These are phyloP conservation scores for Aspergillus sp. DNA, from an alignment of 2,329 filamentous ascomycete genomes.

Conservation along the genomic window DNA sequence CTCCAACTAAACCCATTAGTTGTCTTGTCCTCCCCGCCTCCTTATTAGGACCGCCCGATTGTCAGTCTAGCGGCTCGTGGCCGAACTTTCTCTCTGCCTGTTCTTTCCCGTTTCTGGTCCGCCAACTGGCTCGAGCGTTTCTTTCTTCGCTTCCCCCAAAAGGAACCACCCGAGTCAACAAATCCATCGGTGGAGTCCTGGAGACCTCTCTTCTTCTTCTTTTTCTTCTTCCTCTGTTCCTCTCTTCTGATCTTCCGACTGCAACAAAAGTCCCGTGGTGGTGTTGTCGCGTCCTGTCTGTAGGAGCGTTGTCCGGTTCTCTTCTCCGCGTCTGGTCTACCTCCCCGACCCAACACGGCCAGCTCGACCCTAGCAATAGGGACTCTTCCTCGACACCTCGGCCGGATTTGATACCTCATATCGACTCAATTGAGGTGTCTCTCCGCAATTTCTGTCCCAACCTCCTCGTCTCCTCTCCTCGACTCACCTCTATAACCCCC, in stretches of 20 bases:
- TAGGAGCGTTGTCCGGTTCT: no score
- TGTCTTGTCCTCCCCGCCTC: background rate
- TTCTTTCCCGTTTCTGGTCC: slow-evolving; percentile 9
- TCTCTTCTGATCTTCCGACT: no score
- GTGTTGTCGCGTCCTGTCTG: background rate
- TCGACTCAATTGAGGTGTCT: background rate
- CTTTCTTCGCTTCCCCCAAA: slow-evolving; percentile 5
- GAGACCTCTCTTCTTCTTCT: background rate
- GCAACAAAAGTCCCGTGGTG: background rate
- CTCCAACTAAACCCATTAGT: background rate
- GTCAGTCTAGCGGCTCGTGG: slow-evolving; percentile 7
- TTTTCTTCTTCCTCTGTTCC: background rate
- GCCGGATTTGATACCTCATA: background rate
- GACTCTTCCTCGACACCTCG: background rate
- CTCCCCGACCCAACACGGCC: no score
- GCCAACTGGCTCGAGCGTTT: slow-evolving; percentile 7
- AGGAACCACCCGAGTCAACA: background rate
- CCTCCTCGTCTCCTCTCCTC: background rate
- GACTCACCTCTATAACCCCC: background rate
- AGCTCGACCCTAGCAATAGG: no score
- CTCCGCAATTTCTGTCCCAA: no score
- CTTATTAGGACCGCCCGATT: slow-evolving; percentile 3
- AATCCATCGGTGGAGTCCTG: background rate
- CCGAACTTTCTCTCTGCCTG: slow-evolving; percentile 7
- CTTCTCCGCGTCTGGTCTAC: no score